Percentiles rank a stretch among this genome's conserved stretches.
phyloP scores from a whole-genome alignment of 2,329 filamentous ascomycete genomes.

The Beauveria caledonica region DNA sequence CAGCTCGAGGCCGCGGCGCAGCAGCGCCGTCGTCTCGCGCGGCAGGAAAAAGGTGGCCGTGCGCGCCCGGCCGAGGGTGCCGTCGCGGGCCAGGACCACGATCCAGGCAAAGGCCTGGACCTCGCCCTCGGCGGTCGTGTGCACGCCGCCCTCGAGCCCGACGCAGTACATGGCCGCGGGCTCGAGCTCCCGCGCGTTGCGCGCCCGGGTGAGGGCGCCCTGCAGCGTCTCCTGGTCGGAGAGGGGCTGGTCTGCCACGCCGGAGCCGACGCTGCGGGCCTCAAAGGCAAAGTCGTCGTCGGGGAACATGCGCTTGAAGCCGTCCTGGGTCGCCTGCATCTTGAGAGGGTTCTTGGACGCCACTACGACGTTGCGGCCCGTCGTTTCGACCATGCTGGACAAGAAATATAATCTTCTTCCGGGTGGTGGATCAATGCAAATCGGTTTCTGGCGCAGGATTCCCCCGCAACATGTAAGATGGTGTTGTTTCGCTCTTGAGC shows the following conservation, averaged over 20 bases:
- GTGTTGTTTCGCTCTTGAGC: background rate
- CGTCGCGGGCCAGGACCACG: constrained; percentile 22
- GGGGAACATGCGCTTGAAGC: constrained; percentile 30
- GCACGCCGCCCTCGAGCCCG: constrained; percentile 34
- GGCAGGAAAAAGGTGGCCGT: constrained; percentile 31
- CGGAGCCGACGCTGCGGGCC: constrained; percentile 27
- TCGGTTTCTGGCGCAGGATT: too few relatives aligned
- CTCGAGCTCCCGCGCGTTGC: constrained; percentile 21
- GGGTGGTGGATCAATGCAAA: too few relatives aligned
- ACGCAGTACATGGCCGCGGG: constrained; percentile 31
- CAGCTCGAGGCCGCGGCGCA: constrained; percentile 31
- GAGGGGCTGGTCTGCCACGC: constrained; percentile 32
- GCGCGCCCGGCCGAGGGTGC: constrained; percentile 27
- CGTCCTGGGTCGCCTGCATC: constrained; percentile 27
- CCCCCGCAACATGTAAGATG: background rate
- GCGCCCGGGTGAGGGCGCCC: constrained; percentile 30
- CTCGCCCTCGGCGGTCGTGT: constrained; percentile 17
- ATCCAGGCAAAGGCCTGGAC: constrained; percentile 34
- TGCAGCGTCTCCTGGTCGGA: constrained; percentile 29
- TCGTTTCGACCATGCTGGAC: background rate
- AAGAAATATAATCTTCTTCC: background rate
- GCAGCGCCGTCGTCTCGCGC: constrained; percentile 26
- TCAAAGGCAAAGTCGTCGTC: constrained; percentile 17
- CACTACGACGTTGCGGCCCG: constrained; percentile 20
- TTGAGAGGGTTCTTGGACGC: constrained; percentile 34